Evolutionary conservation across 441 rosid species (phyloP).

Genomic region (Populus tomentosa): DNA sequence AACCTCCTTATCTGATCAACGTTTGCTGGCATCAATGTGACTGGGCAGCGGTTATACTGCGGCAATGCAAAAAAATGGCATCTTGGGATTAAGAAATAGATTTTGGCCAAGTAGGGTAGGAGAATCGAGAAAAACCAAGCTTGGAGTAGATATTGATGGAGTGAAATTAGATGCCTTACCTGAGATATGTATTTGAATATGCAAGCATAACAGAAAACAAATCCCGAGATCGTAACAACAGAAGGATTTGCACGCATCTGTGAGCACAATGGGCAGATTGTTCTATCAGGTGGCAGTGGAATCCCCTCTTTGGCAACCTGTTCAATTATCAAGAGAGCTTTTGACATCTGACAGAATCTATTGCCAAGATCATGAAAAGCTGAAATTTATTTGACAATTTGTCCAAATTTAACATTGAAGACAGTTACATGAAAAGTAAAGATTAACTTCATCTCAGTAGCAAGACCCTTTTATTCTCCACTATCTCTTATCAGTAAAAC

Average conservation of each 20-base stretch:
- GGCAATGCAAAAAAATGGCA: conserved; percentile 1
- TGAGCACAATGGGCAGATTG: conserved; percentile 85
- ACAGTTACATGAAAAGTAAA: not conserved
- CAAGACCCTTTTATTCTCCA: not conserved
- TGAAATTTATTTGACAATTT: not conserved
- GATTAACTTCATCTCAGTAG: not conserved
- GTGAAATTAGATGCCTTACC: conserved; percentile 42
- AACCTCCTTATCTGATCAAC: conserved; percentile 91
- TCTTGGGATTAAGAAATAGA: not conserved
- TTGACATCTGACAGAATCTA: not conserved
- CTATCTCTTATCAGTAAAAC: not conserved
- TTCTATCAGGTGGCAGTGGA: conserved; percentile 67
- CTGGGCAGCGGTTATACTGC: conserved; percentile 94
- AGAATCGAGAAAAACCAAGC: not conserved
- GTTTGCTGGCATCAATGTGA: conserved; percentile 71
- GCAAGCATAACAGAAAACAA: conserved; percentile 95
- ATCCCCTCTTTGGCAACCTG: conserved; percentile 94
- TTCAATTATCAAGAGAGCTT: not conserved
- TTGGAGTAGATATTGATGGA: not conserved
- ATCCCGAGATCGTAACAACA: conserved; percentile 89
- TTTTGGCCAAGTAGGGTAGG: not conserved
- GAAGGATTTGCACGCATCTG: conserved; percentile 97
- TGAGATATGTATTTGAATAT: conserved; percentile 85
- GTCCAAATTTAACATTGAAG: not conserved
- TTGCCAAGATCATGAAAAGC: not conserved